These are phyloP conservation scores for Aspergillus spinulosporus DNA, from an alignment of 2,329 filamentous ascomycete species.

Conservation along the genomic window DNA sequence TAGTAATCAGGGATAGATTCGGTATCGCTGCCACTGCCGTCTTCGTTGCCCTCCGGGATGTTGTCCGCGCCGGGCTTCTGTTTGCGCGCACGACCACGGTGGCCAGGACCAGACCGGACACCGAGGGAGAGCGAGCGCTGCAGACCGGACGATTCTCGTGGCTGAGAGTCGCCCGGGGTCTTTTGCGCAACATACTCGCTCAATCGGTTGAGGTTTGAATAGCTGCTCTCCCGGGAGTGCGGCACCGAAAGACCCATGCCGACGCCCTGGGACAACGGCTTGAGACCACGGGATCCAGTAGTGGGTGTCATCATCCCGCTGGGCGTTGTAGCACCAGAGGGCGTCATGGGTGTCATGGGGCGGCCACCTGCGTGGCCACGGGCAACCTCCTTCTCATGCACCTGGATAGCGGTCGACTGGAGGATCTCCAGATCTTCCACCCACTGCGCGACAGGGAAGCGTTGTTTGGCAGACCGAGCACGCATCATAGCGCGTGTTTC, in stretches of 20 bases:
- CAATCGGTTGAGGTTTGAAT: conserved; percentile 31
- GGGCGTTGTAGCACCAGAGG: too few species aligned
- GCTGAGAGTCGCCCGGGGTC: conserved; percentile 37
- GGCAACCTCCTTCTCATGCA: conserved; percentile 47
- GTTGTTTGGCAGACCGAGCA: conserved; percentile 63
- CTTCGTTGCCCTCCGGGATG: conserved; percentile 23
- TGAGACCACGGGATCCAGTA: conserved; percentile 44
- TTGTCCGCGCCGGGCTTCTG: conserved; percentile 17
- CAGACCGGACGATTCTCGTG: conserved; percentile 34
- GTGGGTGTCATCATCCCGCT: not conserved
- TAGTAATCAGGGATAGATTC: conserved; percentile 37
- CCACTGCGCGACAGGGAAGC: conserved; percentile 69
- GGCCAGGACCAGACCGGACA: conserved; percentile 43
- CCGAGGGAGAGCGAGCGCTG: conserved; percentile 42
- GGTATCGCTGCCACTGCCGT: conserved; percentile 39
- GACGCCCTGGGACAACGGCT: conserved; percentile 34
- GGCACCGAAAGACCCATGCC: conserved; percentile 38
- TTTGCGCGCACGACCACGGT: conserved; percentile 29
- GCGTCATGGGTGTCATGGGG: not conserved
- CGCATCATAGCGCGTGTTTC: conserved; percentile 63
- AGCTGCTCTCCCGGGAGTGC: conserved; percentile 33
- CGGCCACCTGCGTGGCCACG: conserved; percentile 30
- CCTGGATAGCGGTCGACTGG: conserved; percentile 60
- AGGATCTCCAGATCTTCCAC: conserved; percentile 64
- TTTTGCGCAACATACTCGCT: conserved; percentile 32